Base-by-base conservation (phyloP, 2,329 filamentous ascomycete species). In the Neurospora crassa region DNA sequence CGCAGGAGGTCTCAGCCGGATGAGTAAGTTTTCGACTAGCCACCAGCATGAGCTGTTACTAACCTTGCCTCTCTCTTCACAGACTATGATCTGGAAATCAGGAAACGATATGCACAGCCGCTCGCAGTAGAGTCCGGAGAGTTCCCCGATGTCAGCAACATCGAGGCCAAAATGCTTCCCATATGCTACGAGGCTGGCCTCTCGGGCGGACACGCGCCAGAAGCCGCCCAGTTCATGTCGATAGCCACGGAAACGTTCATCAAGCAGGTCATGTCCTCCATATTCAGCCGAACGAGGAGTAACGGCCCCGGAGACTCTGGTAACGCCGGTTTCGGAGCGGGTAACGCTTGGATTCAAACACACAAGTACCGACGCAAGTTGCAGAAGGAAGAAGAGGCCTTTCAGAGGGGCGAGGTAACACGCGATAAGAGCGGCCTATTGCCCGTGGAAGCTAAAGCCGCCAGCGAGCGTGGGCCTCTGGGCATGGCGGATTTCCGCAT, bases 401-500 rank as follows among this genome's bases (percentile, higher is more conserved):
- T 88, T 37, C 86, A 89, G 53, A 85, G 89, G n/a, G 93, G 94
- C 5, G 92, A 94, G 76, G 79, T 96, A 1, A 84, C 87, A 20
- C 87, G 92, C 75, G 92, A 94, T 72, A 90, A 91, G 72, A 90
- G 88, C 68, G 94, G 94, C 1, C 81, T 97, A 40, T 82, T 97
- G 6, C 95, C 94, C 0, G 83, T 94, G 43, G 94, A 97, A 80
- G 88, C 92, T 3, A 93, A 92, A 78, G 90, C 91, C 70, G 90
- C 91, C 18, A 88, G 88, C 70, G 89, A 91, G 76, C 86, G 93
- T 47, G 87, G 89, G 6, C 89, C 92, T 0, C 81, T 97, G 1
- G 90, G 90, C 16, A 91, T 95, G 82, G 89, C 90, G 20, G 95
- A 97, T 79, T 81, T 97, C 68, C 87, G 91, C 45, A 83, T 97